Base-by-base conservation (phyloP, 768 basidiomycete species). In the Kwoniella heveanensis region DNA sequence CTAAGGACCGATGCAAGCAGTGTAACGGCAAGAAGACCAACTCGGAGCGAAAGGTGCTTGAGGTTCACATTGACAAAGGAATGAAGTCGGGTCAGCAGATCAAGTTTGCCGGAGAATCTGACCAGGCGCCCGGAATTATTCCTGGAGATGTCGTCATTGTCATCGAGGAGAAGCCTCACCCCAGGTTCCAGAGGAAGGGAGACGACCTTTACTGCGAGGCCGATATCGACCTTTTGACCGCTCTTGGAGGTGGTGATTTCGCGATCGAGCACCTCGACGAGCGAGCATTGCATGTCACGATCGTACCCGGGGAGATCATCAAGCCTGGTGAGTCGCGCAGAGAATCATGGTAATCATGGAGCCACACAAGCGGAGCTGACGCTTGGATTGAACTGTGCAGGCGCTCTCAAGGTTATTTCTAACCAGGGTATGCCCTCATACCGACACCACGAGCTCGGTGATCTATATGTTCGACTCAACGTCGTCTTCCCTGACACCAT, bases 401-500 rank as follows among this genome's bases (percentile, higher is more conserved):
- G 90, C 65, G 88, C 90, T 48, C 76, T 93, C 75, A 97, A 96
- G 82, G 88, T 94, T 68, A 89, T 99, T 71, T 86, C 86, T 53
- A 91, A 90, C 4, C 94, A 98, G 82, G 96, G 96, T 66, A 99
- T 99, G 96, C 96, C 95, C 13, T 97, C 96, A 54, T 90, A 90
- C 80, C 88, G 96, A 65, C 95, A 98, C 82, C 96, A 98, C 82
- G 93, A 99, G 77, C 86, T 88, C 44, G 96, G 96, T 39, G 92
- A 98, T 81, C 85, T 99, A 64, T 92, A 86, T 78, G 85, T 99
- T 80, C 90, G 88, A 77, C 82, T 98, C 71, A 84, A 84, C 66
- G 90, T 99, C 76, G 86, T 84, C 62, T 99, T 98, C 87, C 96
- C 96, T 37, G 90, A 92, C 29, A 76, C 81, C 59, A 85, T 99